Evolutionary conservation across 140 eudicot species (phyloP), one percentile per base, ranked within the genome.

Genomic region (Oenanthe javanica): DNA sequence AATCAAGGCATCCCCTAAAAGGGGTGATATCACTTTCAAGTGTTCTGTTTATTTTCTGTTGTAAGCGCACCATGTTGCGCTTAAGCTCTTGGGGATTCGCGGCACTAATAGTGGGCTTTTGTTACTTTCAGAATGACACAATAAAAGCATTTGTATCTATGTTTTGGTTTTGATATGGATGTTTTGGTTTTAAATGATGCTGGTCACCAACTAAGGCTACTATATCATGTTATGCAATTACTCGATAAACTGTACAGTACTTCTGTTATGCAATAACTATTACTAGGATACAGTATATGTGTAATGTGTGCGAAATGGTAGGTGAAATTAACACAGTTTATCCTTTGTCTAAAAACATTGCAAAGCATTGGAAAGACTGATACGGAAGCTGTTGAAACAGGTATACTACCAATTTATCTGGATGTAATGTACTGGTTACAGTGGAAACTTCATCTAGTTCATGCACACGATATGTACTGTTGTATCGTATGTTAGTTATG

Each of bases 381-480:
- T 76, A 91, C 86, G 25, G 92, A 90, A 83, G 92, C 94, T 76
- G 96, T 90, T 74, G 92, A 90, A 87, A 90, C 92, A 74, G 96
- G 96, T 90, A 83, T 12, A 57, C 7, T 45, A 31, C 16, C 18
- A 8, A 48, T 13, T 79, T 69, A 31, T 31, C 31, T 31, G 31
- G 31, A 31, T 31, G 31, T 31, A 31, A 31, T 31, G 31, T 31
- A 31, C 31, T 31, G 31, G 31, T 31, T 31, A 31, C 31, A 31
- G 31, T 31, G 31, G 31, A 31, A 31, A 31, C 31, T 31, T 31
- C 31, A 31, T 31, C 31, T 31, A 31, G 31, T 19, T 11, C 69
- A 52, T 7, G 3, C 7, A 10, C 13, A n/a, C 70, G 12, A 9
- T 61, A 23, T 61, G n/a, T 61, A 3, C 38, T 63, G 71, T 46